Evolutionary conservation across 129 eudicot genomes (phyloP), one percentile per base, ranked within the genome.

Genomic region (Chrysanthemum lavandulifolium): DNA sequence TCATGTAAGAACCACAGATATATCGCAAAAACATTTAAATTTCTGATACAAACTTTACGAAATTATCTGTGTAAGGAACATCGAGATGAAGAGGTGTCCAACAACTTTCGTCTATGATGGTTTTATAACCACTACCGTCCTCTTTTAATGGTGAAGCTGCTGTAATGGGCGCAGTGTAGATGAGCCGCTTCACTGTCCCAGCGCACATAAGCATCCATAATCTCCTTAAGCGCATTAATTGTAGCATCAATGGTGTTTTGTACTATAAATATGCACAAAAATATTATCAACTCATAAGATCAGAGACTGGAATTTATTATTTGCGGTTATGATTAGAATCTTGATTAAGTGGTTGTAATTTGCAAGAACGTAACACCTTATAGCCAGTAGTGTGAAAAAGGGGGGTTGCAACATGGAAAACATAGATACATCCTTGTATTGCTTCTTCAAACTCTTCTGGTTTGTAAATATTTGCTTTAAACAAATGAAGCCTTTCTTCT

Each of bases 111-210:
- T 89, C 92, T 48, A 86, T 25, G 45, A 45, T 48, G 33, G 60
- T 80, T 70, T 77, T 80, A 55, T 60, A 89, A 53, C 84, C 84
- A 47, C 52, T 57, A 12, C 84, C 87, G 64, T 84, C 92, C 0
- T 86, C 82, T 52, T 80, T 87, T 33, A 87, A 45, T 14, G 93
- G 88, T 0, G 93, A 89, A 1, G 86, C 88, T 25, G 92, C 76
- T 1, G 59, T 31, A 45, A 84, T 78, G 0, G 85, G 55, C 59
- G 85, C 84, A 4, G 90, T 85, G 65, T 87, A 87, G 18, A 90
- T 79, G 6, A 90, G 82, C 21, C 80, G 67, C 62, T 76, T 85
- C 49, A 90, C 96, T 10, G 96, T 90, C 25, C 77, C 77, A 78
- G 58, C 6, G 74, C 13, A 87, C 36, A 81, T 94, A 87, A 61